A percentile compares a stretch with the other conserved stretches of the same genome.
Evolutionary conservation across 139 green algal species (phyloP).

Genomic region (Volvox reticuliferus): DNA sequence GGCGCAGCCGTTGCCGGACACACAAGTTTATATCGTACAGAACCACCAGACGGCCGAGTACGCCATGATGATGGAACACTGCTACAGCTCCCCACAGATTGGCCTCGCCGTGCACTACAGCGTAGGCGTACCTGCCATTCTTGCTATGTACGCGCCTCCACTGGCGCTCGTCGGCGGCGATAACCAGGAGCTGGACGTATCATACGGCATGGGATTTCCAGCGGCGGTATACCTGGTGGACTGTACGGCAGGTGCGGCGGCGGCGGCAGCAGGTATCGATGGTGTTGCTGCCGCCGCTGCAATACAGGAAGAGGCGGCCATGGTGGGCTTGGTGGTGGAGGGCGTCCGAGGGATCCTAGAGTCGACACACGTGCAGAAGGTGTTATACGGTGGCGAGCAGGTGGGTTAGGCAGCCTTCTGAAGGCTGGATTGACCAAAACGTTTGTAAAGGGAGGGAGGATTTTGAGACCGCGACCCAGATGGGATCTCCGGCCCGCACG

Average conservation of each 20-base stretch:
- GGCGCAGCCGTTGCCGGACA: conserved; percentile 1
- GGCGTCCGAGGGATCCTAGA: not conserved
- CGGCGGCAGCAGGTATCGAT: conserved; percentile 1
- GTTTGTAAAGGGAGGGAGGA: too few relatives aligned
- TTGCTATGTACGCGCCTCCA: conserved; percentile 15
- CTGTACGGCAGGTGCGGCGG: not conserved
- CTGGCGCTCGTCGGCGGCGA: not conserved
- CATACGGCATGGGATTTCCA: not conserved
- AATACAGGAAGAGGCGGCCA: not conserved
- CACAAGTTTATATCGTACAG: not conserved
- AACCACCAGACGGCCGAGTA: not conserved
- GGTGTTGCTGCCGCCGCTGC: not conserved
- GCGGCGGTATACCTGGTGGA: conserved; percentile 13
- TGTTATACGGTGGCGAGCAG: conserved; percentile 20
- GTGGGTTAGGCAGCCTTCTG: not conserved
- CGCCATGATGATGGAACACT: not conserved
- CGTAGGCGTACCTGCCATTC: not conserved
- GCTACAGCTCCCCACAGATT: not conserved
- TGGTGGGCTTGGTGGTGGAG: not conserved
- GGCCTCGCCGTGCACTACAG: conserved; percentile 1
- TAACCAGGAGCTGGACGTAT: not conserved
- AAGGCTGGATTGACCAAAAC: too few relatives aligned
- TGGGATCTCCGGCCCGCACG: too few relatives aligned
- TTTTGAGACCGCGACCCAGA: too few relatives aligned
- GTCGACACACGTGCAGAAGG: not conserved